Conservation (phyloP, 2,329 filamentous ascomycete species). For the Hansfordia pulvinata region DNA sequence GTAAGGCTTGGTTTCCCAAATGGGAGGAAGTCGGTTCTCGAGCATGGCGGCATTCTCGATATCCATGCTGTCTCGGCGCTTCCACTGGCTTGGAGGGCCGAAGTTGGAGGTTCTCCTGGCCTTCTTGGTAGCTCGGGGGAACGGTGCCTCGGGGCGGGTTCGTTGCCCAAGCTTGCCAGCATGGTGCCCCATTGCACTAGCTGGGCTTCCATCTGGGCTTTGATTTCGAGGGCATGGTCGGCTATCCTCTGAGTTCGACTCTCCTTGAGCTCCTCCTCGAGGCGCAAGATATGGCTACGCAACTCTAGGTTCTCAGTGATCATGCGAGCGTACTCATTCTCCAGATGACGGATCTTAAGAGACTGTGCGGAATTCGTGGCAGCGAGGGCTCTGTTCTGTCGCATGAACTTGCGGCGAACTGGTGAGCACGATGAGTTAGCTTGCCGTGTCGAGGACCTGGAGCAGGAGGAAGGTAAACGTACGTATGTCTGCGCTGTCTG, state of each 20-base stretch:
- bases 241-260: conserved; percentile 44
- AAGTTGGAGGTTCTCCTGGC: conserved; percentile 24
- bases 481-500: conserved; percentile 26
- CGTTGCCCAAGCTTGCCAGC: conserved; percentile 49
- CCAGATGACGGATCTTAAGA: conserved; percentile 61
- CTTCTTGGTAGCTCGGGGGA: conserved; percentile 24
- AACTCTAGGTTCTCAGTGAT: conserved; percentile 69
- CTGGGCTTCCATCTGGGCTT: conserved; percentile 57
- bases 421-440: conserved; percentile 6
- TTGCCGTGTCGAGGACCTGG: conserved; percentile 5
- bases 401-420: conserved; percentile 70
- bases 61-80: conserved; percentile 40
- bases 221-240: conserved; percentile 56
- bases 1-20: conserved; percentile 56
- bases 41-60: conserved; percentile 33
- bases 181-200: conserved; percentile 56
- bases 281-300: conserved; percentile 53
- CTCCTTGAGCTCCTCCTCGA: conserved; percentile 54
- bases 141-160: conserved; percentile 37
- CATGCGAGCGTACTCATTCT: conserved; percentile 61
- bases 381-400: conserved; percentile 76
- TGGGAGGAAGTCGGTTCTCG: conserved; percentile 48
- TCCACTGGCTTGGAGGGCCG: conserved; percentile 40
- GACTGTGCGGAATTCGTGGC: conserved; percentile 67
- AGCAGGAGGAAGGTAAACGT: conserved; percentile 5